Base-by-base conservation (phyloP, 1,284 basidiomycete genomes). In the Tilletia caries region DNA sequence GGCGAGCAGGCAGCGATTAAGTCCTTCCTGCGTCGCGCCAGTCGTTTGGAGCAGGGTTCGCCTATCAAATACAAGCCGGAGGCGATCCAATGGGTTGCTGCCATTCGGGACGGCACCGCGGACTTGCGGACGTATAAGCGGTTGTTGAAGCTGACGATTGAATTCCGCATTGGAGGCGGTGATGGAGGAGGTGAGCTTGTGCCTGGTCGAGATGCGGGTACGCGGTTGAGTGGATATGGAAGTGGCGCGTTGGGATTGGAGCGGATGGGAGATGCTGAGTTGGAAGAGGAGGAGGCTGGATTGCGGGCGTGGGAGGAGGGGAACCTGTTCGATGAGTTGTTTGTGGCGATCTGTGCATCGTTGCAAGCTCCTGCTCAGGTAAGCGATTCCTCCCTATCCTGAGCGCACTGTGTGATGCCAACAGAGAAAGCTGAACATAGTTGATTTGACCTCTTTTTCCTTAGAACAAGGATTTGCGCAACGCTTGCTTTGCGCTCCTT, bases 61-160 rank as follows among this genome's bases (percentile, higher is more conserved):
- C 76, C 78, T 2, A 70, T 74, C 6, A 78, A 76, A 65, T 60
- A 66, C 1, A 72, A 68, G 29, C 76, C 78, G 0, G 77, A 80
- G 54, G 67, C 73, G 12, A 67, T 65, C 64, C 32, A 43, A 2
- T 80, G 76, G 76, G 69, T 80, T 1, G 46, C 34, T 23, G 70
- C 73, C 27, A 66, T 80, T 12, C 8, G 48, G 0, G 27, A 23
- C 1, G 68, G 70, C 1, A 60, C 54, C 1, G 79, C 79, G 2
- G 75, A 75, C 60, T 27, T 77, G 27, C 25, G 67, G 1, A 64
- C 60, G 0, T 80, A 78, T 46, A 62, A 70, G 18, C 43, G 73
- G 3, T 69, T 79, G 0, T 74, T 72, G 3, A 60, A 69, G 52
- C 69, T 79, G 15, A 70, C 67, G 8, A 66, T 58, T 2, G 76